phyloP scores from a whole-genome alignment of 495 filamentous ascomycete genomes.

The Aspergillus ostianus region DNA sequence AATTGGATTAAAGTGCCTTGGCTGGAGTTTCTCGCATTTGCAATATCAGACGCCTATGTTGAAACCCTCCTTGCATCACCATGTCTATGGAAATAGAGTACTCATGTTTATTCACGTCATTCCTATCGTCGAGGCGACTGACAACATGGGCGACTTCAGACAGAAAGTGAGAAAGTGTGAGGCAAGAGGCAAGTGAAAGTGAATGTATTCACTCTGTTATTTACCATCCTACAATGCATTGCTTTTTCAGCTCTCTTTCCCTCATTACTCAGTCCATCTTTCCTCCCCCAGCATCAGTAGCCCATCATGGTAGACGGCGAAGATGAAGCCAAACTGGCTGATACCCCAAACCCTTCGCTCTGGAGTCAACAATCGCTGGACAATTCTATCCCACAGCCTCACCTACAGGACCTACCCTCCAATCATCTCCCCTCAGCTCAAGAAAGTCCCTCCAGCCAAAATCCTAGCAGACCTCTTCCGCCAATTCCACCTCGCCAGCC shows the following conservation, averaged over 20 bases:
- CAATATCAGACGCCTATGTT: neutral
- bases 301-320: neutral
- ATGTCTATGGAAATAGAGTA: neutral
- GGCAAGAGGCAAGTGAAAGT: neutral
- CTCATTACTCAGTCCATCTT: neutral
- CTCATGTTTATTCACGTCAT: neutral
- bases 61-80: neutral
- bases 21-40: no score
- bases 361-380: neutral
- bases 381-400: neutral
- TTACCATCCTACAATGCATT: neutral
- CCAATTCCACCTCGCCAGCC: constrained; percentile 1
- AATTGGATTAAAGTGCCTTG: no score
- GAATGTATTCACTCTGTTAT: neutral
- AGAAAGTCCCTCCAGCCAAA: neutral
- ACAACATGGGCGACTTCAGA: neutral
- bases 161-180: neutral
- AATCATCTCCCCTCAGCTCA: neutral
- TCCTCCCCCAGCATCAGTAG: neutral
- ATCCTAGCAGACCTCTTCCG: neutral
- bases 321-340: neutral
- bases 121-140: neutral
- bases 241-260: neutral
- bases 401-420: neutral
- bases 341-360: neutral